Conservation (phyloP, 495 filamentous ascomycete species). For the Platismatia glauca region DNA sequence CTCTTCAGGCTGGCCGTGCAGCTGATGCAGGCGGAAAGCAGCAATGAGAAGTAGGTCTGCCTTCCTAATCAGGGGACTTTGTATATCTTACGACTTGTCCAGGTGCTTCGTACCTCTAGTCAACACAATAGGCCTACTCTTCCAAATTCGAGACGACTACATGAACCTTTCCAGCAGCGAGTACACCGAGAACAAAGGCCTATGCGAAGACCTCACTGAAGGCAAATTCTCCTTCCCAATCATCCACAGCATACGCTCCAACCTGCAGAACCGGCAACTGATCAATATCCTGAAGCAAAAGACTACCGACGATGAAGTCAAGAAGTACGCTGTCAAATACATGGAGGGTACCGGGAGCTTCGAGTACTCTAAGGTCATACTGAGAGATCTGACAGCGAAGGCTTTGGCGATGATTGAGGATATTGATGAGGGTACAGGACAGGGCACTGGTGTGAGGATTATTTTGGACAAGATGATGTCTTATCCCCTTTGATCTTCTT, state of each 20-base stretch:
- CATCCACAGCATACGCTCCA: constrained; percentile 83
- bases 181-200: constrained; percentile 84
- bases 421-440: constrained; percentile 26
- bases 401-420: constrained; percentile 54
- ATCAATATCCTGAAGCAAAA: constrained; percentile 89
- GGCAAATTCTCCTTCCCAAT: constrained; percentile 98
- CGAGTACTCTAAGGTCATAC: constrained; percentile 66
- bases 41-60: constrained; percentile 40
- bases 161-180: constrained; percentile 64
- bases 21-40: constrained; percentile 88
- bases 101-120: constrained; percentile 78
- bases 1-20: constrained; percentile 91
- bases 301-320: constrained; percentile 77
- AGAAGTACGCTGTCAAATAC: constrained; percentile 81
- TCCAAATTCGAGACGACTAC: constrained; percentile 96
- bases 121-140: constrained; percentile 84
- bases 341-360: constrained; percentile 89
- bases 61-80: neutral
- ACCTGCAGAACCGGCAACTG: constrained; percentile 71
- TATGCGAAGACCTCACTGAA: constrained; percentile 94
- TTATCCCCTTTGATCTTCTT: neutral
- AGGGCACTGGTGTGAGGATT: constrained; percentile 35
- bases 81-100: neutral
- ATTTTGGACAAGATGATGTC: constrained; percentile 41
- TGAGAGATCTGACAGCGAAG: constrained; percentile 55